Evolutionary conservation across 2,329 filamentous ascomycete genomes (phyloP).

Genomic region (Ceratocystis cubensis): DNA sequence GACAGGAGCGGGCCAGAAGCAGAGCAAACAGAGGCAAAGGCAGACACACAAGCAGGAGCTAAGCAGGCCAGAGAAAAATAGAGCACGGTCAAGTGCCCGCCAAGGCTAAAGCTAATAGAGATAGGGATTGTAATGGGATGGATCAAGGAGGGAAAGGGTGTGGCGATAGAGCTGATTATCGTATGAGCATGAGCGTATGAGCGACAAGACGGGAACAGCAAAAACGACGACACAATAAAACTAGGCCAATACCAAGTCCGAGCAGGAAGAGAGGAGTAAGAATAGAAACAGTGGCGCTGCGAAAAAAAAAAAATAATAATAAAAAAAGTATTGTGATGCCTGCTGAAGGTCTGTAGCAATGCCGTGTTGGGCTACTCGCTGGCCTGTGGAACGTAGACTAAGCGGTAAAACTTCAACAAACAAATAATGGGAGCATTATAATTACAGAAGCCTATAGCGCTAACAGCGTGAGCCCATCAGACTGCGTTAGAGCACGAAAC

Average conservation of each 20-base stretch:
- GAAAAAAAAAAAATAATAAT: background rate
- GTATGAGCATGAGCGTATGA: conserved; percentile 10
- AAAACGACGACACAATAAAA: background rate
- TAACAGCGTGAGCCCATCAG: too few species aligned
- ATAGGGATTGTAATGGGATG: background rate
- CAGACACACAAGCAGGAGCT: too few species aligned
- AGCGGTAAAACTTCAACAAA: too few species aligned
- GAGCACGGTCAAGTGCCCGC: conserved; percentile 8
- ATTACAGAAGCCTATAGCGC: too few species aligned
- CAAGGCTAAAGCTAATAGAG: background rate
- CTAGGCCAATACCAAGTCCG: background rate
- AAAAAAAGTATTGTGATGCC: background rate
- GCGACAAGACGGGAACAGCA: background rate
- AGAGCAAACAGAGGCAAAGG: too few species aligned
- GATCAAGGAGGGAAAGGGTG: background rate
- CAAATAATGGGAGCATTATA: too few species aligned
- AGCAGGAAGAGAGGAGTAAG: background rate
- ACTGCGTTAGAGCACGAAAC: too few species aligned
- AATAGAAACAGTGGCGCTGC: background rate
- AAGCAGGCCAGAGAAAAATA: background rate
- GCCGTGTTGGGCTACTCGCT: too few species aligned
- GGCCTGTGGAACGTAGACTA: too few species aligned
- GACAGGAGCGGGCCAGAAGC: too few species aligned
- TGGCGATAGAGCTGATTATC: conserved; percentile 9
- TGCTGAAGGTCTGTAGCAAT: too few species aligned